phyloP scores from a whole-genome alignment of 345 rosid species.

The Luvunga scandens region DNA sequence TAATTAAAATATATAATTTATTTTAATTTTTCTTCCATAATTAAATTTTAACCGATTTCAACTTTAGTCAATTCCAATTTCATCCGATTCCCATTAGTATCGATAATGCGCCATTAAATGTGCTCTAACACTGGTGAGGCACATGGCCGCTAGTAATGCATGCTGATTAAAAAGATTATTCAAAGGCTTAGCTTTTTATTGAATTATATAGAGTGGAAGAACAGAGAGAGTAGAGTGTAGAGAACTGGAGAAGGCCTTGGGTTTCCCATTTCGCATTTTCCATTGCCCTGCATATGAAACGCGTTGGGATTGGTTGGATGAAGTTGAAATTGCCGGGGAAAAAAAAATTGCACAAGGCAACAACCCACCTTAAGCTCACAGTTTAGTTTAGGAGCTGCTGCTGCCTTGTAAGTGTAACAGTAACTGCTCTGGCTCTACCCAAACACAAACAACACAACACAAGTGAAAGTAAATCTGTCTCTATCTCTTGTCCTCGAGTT shows the following conservation, averaged over 20 bases:
- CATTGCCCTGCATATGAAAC: not conserved
- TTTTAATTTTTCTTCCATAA: no score
- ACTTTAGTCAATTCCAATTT: no score
- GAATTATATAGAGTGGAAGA: not conserved
- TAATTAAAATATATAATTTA: no score
- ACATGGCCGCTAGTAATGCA: no score
- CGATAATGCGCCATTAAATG: no score
- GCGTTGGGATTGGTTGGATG: not conserved
- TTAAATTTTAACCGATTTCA: no score
- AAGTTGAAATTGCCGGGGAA: not conserved
- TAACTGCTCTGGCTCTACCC: not conserved
- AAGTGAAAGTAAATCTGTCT: not conserved
- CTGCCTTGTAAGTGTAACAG: not conserved
- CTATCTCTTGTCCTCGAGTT: not conserved
- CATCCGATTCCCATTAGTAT: no score
- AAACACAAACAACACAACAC: not conserved
- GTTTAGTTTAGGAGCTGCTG: not conserved
- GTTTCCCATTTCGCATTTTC: not conserved
- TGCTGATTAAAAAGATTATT: no score
- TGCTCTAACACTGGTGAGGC: no score
- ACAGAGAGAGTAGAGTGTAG: not conserved
- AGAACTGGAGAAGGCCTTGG: not conserved
- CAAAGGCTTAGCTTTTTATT: no score
- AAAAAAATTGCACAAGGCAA: not conserved
- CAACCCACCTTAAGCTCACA: not conserved